Base-by-base conservation (phyloP, 2,329 filamentous ascomycete species). In the Fusarium pilosicola region DNA sequence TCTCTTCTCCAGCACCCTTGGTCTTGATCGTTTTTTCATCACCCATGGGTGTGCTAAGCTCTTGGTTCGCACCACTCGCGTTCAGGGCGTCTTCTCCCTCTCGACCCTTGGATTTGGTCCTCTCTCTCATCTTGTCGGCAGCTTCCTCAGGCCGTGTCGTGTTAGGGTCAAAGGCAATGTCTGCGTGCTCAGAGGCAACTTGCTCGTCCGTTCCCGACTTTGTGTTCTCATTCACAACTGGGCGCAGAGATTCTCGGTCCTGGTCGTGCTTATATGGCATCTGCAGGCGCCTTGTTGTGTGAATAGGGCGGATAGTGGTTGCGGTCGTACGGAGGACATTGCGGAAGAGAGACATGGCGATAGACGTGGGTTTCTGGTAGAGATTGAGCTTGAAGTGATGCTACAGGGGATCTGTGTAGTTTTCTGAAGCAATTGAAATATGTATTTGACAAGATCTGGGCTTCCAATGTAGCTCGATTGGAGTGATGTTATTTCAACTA, bases 101-200 rank as follows among this genome's bases (percentile, higher is more conserved):
- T 59, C 51, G 51, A 7, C 66, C 65, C 62, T 68, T 73, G 10
- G 84, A 71, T 36, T 83, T 78, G 12, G 79, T 82, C 14, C 85
- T 85, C 36, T 81, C 75, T 11, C 82, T 73, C 74, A 84, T 88
- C 83, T 90, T 88, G 28, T 82, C 79, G 77, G 84, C 88, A 82
- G 90, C 88, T 28, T 82, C 78, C 79, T 94, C 91, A 0, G 94
- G 94, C 26, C 86, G 84, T 32, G 93, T 95, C 80, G 89, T 89
- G 62, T 86, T 82, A 0, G 91, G 89, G 79, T 94, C 87, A 81
- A 93, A 97, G 2, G 94, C 92, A 0, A 91, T 87, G 46, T 91
- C 86, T 7, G 84, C 80, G 64, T 88, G 84, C 36, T 86, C 84
- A 0, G 87, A 86, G 0, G 91, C 87, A 18, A 84, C 83, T 48